Evolutionary conservation across 2,329 filamentous ascomycete genomes (phyloP), one percentile per base, ranked within the genome.

Genomic region (Cercospora sesami): DNA sequence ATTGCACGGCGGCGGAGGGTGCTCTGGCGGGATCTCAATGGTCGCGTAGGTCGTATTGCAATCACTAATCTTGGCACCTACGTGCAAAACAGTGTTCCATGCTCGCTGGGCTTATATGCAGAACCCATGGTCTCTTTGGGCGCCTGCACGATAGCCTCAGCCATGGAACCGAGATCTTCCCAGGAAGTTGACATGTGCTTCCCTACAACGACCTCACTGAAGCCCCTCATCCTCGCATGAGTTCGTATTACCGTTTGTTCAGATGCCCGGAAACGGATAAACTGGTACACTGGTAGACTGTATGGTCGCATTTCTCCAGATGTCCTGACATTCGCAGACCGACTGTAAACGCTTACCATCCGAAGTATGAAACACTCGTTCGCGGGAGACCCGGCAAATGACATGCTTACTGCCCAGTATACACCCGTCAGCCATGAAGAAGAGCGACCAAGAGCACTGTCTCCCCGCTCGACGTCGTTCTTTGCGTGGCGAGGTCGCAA

Each of bases 271-370:
- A 39, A 33, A 31, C 18, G 42, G 16, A 26, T 23, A 53, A 21
- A 61, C 36, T 61, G n/a, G n/a, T 14, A 33, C 60, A 31, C 26
- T 48, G 26, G 42, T 63, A 23, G 45, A 51, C 28, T 63, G 60
- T 31, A 6, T 21, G 18, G 9, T 48, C 45, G 51, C 45, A 21
- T 33, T n/a, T 48, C 60, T 63, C n/a, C 31, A 42, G 21, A 16
- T 21, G 33, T 18, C 48, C 23, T n/a, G 23, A 23, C 48, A 18
- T 33, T 55, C 60, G n/a, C 10, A 30, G 21, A 60, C 14, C 42
- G 51, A 48, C n/a, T 23, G 10, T 23, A 10, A 23, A 51, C 45
- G 45, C 45, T 48, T 48, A 21, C 42, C 42, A 48, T 9, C 42
- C 42, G 21, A 23, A 48, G 18, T 23, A 48, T 48, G 42, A 55